phyloP scores from a whole-genome alignment of 2,329 filamentous ascomycete genomes.

The Colletotrichum cordylinicola region DNA sequence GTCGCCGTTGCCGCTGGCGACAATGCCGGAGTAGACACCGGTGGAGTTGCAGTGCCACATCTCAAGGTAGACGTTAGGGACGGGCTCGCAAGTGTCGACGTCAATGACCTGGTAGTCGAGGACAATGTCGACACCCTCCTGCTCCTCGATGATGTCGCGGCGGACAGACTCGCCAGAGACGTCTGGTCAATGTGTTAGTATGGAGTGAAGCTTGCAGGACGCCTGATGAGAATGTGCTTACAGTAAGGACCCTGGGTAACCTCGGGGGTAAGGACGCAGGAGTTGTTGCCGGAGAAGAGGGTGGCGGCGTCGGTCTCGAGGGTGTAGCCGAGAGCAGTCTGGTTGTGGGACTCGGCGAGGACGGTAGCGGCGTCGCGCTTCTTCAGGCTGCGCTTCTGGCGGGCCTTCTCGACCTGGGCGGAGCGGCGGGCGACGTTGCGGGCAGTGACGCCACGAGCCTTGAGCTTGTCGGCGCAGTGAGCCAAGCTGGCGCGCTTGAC shows the following conservation, averaged over 20 bases:
- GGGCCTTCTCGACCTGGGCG: slow-evolving; percentile 44
- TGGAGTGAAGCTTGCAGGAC: background rate
- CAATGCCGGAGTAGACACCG: slow-evolving; percentile 49
- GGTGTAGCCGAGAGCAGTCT: slow-evolving; percentile 35
- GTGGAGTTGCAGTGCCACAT: slow-evolving; percentile 52
- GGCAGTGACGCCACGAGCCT: slow-evolving; percentile 49
- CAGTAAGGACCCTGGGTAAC: slow-evolving; percentile 55
- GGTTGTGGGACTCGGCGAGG: slow-evolving; percentile 39
- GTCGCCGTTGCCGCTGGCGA: slow-evolving; percentile 38
- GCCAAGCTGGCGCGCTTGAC: slow-evolving; percentile 46
- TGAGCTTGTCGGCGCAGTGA: slow-evolving; percentile 53
- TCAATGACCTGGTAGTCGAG: slow-evolving; percentile 51
- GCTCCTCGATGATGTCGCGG: slow-evolving; percentile 43
- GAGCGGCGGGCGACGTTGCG: slow-evolving; percentile 51
- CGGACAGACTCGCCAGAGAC: slow-evolving; percentile 44
- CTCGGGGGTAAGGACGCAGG: slow-evolving; percentile 52
- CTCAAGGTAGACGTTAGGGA: slow-evolving; percentile 45
- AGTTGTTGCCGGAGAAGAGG: slow-evolving; percentile 41
- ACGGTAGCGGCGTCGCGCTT: slow-evolving; percentile 35
- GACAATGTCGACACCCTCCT: slow-evolving; percentile 43
- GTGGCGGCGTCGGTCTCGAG: slow-evolving; percentile 29
- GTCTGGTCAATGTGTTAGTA: slow-evolving; percentile 14
- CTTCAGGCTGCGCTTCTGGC: slow-evolving; percentile 38
- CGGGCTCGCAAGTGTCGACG: slow-evolving; percentile 44
- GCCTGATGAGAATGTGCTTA: slow-evolving; percentile 4